A percentile compares a stretch with the other conserved stretches of the same genome.
These are phyloP conservation scores for Pichia sp. DNA, from an alignment of 1,139 yeast genomes.

Conservation along the genomic window DNA sequence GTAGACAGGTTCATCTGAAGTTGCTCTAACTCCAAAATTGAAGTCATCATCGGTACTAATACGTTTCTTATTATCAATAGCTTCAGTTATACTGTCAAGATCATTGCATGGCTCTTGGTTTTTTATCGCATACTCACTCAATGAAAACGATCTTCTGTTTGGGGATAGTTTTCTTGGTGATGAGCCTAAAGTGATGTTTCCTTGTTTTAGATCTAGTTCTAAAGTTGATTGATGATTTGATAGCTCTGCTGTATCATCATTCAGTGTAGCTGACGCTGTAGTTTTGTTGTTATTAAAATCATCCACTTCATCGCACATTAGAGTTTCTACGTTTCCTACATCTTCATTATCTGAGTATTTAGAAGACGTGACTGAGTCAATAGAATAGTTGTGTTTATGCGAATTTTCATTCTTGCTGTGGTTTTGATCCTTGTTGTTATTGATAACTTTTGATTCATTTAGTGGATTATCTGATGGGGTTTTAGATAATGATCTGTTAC, in stretches of 20 bases:
- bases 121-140: background rate
- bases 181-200: slow-evolving; percentile 22
- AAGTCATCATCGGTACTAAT: slow-evolving; percentile 5
- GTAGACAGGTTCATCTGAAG: slow-evolving; percentile 16
- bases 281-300: background rate
- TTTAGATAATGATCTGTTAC: slow-evolving; percentile 5
- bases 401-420: background rate
- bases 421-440: background rate
- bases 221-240: slow-evolving; percentile 1
- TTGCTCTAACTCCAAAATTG: slow-evolving; percentile 3
- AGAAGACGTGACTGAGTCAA: slow-evolving; percentile 13
- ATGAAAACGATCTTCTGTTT: slow-evolving; percentile 12
- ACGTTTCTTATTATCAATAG: background rate
- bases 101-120: background rate
- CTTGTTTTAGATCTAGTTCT: slow-evolving; percentile 12
- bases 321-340: background rate
- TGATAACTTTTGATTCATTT: background rate
- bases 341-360: slow-evolving; percentile 8
- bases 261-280: too few species aligned
- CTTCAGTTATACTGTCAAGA: too few species aligned
- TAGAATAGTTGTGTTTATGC: slow-evolving; percentile 6
- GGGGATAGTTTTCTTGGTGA: slow-evolving; percentile 27
- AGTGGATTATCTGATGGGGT: background rate
- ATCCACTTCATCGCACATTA: background rate
- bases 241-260: background rate